Evolutionary conservation across 768 basidiomycete species (phyloP), one percentile per base, ranked within the genome.

Genomic region (Boletus tomentosulus): DNA sequence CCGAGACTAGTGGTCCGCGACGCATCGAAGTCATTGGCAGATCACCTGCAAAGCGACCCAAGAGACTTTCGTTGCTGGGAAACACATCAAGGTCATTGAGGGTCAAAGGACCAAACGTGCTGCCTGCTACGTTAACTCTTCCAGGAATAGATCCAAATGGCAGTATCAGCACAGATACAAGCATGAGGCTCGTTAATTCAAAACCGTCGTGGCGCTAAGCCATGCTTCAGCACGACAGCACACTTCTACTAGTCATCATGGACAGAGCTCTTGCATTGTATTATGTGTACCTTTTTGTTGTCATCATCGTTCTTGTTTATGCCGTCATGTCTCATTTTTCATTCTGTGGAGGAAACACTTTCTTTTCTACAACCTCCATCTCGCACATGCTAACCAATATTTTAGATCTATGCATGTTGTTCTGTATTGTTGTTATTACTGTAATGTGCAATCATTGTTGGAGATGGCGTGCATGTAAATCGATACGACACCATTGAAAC

Each of bases 181-280:
- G 78, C 67, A 76, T 78, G 53, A 75, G 71, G 57, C 73, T 67
- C 46, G 30, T 4, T 49, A 63, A 66, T 24, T 65, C 72, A 45
- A 79, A 67, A 63, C 84, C 85, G 12, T 78, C 77, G 34, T 87
- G 85, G 85, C 76, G 76, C 66, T 87, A 66, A 81, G 48, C 34
- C 15, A 31, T 27, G 16, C 30, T 28, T 54, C 46, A 24, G 27
- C 56, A 15, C 53, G 50, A 34, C 27, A 31, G 6, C 5, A 50
- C 19, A 50, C 43, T 47, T 53, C 42, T 27, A 59, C 43, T 42
- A 52, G 43, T 45, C 46, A 44, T 42, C 47, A 54, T 58, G 57
- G 33, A 56, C 51, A 42, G 53, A 31, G 48, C 55, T 46, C 54
- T 50, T 59, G 57, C 41, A 42, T 35, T 64, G 65, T 69, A 64